A percentile compares a stretch with the other conserved stretches of the same genome.
phyloP scores from a whole-genome alignment of 1,284 basidiomycete species.

The Exobasidium cylindrosporum region DNA sequence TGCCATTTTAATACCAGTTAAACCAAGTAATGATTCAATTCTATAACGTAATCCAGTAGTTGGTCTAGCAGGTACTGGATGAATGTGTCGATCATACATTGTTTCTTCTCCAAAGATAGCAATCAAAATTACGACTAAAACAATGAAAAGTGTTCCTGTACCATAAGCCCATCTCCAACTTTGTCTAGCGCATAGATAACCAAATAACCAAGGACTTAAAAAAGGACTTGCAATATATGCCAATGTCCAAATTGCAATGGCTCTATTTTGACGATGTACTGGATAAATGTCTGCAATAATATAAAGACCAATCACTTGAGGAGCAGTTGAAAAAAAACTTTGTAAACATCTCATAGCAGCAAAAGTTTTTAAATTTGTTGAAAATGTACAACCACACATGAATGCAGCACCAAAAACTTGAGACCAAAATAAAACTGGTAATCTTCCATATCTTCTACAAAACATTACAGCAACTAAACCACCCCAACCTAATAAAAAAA shows the following conservation, averaged over 20 bases:
- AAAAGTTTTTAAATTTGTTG: conserved; percentile 60
- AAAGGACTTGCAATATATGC: conserved; percentile 53
- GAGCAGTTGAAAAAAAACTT: conserved; percentile 66
- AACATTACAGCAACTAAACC: conserved; percentile 65
- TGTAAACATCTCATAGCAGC: conserved; percentile 69
- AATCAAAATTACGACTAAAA: conserved; percentile 63
- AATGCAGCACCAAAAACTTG: conserved; percentile 63
- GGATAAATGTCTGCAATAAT: conserved; percentile 61
- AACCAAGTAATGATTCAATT: conserved; percentile 65
- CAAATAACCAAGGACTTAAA: conserved; percentile 68
- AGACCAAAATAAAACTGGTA: conserved; percentile 67
- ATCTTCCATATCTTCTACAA: conserved; percentile 63
- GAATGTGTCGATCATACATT: conserved; percentile 67
- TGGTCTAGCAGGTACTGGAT: conserved; percentile 60
- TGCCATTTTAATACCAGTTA: conserved; percentile 66
- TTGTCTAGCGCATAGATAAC: conserved; percentile 63
- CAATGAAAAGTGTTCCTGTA: conserved; percentile 64
- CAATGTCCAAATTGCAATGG: conserved; percentile 4
- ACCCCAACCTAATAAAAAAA: conserved; percentile 67
- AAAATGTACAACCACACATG: conserved; percentile 62
- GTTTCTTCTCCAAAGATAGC: conserved; percentile 66
- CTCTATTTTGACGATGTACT: conserved; percentile 24
- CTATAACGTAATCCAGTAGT: conserved; percentile 62
- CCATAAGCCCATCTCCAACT: conserved; percentile 71
- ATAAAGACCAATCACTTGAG: conserved; percentile 36